phyloP scores from a whole-genome alignment of 1,284 basidiomycete genomes.

The Anthracocystis walkeri region DNA sequence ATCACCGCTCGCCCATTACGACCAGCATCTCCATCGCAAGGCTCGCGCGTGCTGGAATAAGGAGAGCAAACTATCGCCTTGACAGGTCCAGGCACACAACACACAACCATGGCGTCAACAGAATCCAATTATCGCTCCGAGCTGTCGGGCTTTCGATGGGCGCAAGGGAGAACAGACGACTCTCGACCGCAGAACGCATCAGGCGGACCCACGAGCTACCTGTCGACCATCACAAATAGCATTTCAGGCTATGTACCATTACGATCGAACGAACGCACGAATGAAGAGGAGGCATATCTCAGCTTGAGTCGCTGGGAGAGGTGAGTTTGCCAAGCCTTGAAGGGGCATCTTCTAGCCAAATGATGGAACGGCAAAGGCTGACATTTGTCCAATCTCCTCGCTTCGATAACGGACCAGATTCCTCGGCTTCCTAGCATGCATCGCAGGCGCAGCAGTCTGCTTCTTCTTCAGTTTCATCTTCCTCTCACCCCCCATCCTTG shows the following conservation, averaged over 20 bases:
- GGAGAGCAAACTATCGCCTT: neutral
- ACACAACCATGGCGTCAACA: conserved; percentile 29
- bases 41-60: no score
- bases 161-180: conserved; percentile 60
- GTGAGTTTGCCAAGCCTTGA: conserved; percentile 25
- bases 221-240: conserved; percentile 73
- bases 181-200: conserved; percentile 32
- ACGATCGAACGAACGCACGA: conserved; percentile 82
- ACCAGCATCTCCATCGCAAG: neutral
- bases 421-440: conserved; percentile 91
- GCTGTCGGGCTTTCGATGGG: conserved; percentile 62
- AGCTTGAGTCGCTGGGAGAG: conserved; percentile 67
- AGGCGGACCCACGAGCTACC: conserved; percentile 37
- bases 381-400: no score
- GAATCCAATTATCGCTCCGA: conserved; percentile 58
- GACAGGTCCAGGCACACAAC: neutral
- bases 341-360: no score
- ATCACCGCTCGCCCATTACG: neutral
- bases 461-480: conserved; percentile 94
- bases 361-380: neutral
- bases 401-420: conserved; percentile 72
- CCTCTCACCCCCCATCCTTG: conserved; percentile 80
- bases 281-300: conserved; percentile 94
- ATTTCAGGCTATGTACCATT: conserved; percentile 85
- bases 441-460: conserved; percentile 89